Evolutionary conservation across 805 yeast genomes (phyloP), one percentile per base, ranked within the genome.

Genomic region (Candida ovalis): DNA sequence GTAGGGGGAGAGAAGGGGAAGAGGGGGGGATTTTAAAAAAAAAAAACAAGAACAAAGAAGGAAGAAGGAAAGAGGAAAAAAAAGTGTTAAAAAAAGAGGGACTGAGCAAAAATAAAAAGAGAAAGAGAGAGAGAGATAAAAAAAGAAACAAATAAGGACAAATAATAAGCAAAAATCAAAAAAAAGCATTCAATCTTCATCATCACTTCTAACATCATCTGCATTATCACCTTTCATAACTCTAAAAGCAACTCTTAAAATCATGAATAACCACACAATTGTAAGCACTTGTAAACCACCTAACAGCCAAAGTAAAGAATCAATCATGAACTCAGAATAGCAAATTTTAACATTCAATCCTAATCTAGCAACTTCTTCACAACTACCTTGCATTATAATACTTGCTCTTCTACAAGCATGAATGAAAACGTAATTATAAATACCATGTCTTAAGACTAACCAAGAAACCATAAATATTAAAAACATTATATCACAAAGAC

Each of bases 181-280:
- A 19, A 18, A 36, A 3, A 18, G 6, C 22, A n/a, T 9, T 36
- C 12, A 36, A 22, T 82, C 88, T 47, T 87, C 95, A 47, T 76
- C 84, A 57, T 88, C 96, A 62, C 92, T 84, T 67, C 97, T 80
- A 28, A 85, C 84, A 64, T 90, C 97, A 57, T 88, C 96, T 1
- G 96, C 96, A 32, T 81, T 80, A 21, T 68, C 73, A 4, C 96
- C 97, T 8, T 76, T 71, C 23, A 88, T 52, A 22, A 89, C 92
- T 62, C 77, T 82, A 47, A 74, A 63, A 10, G 87, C 88, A 23
- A 89, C 95, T 56, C 78, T 81, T 12, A 77, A 52, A 49, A 90
- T 89, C 69, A 86, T 73, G 60, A 71, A 79, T 76, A 89, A 74
- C 97, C 97, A 89, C 45, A 86, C 62, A 17, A 82, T 48, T 30